Evolutionary conservation across 75 land plant species (phyloP).

Genomic region (Cupressus sempervirens): DNA sequence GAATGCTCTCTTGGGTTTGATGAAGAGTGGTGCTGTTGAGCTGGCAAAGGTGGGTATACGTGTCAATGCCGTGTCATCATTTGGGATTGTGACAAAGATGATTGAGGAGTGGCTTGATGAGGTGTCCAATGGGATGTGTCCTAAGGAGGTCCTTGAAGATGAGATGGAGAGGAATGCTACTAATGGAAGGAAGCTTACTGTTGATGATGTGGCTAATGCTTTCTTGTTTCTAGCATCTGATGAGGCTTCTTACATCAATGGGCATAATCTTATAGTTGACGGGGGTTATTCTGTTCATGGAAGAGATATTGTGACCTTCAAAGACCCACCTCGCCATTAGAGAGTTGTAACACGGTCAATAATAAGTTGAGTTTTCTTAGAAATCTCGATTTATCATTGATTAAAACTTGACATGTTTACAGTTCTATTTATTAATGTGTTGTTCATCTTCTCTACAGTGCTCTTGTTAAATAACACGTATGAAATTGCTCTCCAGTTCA

Average conservation of each 20-base stretch:
- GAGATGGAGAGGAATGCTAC: not conserved
- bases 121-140: not conserved
- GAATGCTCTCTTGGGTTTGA: conserved; percentile 46
- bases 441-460: too few species aligned
- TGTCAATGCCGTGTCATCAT: conserved; percentile 61
- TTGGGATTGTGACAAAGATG: not conserved
- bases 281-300: not conserved
- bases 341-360: too few species aligned
- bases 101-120: not conserved
- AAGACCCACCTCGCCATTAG: too few species aligned
- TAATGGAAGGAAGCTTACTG: not conserved
- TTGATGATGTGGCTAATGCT: not conserved
- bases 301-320: too few species aligned
- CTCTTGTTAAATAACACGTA: too few species aligned
- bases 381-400: too few species aligned
- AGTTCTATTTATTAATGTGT: too few species aligned
- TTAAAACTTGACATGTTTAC: too few species aligned
- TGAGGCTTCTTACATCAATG: not conserved
- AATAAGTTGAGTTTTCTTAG: too few species aligned
- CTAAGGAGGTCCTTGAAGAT: not conserved
- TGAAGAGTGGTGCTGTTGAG: conserved; percentile 38
- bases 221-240: not conserved
- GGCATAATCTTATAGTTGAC: not conserved
- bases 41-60: conserved; percentile 50
- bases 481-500: too few species aligned